A percentile compares a stretch with the other conserved stretches of the same genome.
Conservation (phyloP, 345 rosid genomes). For the Diplotaxis tenuifolia region DNA sequence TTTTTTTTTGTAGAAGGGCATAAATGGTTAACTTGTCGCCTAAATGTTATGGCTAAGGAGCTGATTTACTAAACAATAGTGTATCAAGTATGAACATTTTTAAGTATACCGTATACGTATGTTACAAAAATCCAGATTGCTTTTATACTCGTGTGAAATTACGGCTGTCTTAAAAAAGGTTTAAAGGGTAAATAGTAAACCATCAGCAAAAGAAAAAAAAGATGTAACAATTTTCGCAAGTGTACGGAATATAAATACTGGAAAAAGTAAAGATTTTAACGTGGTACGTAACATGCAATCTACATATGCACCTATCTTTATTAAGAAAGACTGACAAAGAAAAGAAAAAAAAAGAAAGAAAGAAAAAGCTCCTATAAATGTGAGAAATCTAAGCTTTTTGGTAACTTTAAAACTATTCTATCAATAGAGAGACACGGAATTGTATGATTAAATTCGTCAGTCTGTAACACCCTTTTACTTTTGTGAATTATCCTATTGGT, state of each 20-base stretch:
- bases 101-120: neutral
- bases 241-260: constrained; percentile 34
- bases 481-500: constrained; percentile 29
- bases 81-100: neutral
- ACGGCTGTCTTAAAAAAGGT: neutral
- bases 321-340: constrained; percentile 33
- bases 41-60: neutral
- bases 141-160: constrained; percentile 1
- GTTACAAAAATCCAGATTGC: neutral
- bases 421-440: constrained; percentile 38
- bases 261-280: constrained; percentile 32
- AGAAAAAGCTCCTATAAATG: constrained; percentile 37
- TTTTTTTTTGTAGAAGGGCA: no score
- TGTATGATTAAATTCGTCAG: constrained; percentile 33
- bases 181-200: neutral
- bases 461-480: constrained; percentile 32
- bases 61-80: neutral
- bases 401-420: constrained; percentile 27
- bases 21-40: neutral
- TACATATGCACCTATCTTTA: constrained; percentile 36
- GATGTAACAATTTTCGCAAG: constrained; percentile 4
- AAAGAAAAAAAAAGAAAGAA: constrained; percentile 28
- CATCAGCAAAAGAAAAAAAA: neutral
- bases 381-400: constrained; percentile 34
- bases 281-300: constrained; percentile 37